Conservation (phyloP, 2,329 filamentous ascomycete genomes). For the Penicillium sp. region DNA sequence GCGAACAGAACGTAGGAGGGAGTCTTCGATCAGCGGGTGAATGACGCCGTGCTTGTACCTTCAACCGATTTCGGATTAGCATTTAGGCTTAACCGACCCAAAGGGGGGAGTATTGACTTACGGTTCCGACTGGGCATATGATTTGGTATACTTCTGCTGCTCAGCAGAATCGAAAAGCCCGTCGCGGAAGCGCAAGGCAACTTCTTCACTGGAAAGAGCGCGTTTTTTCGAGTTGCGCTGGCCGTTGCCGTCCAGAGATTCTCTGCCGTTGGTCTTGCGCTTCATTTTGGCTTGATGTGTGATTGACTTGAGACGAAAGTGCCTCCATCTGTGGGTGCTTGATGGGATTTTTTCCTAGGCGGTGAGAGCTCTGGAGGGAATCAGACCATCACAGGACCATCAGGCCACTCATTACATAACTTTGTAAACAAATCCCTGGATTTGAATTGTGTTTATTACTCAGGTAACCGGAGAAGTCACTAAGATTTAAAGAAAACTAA, state of each 20-base stretch:
- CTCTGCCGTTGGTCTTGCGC: slow-evolving; percentile 46
- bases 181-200: slow-evolving; percentile 48
- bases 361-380: slow-evolving; percentile 25
- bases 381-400: slow-evolving; percentile 23
- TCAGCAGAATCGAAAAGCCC: slow-evolving; percentile 49
- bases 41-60: slow-evolving; percentile 95
- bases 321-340: slow-evolving; percentile 3
- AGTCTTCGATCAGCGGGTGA: slow-evolving; percentile 75
- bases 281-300: slow-evolving; percentile 42
- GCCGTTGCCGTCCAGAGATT: slow-evolving; percentile 36
- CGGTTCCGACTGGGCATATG: slow-evolving; percentile 50
- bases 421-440: neutral
- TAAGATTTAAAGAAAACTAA: neutral
- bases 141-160: slow-evolving; percentile 48
- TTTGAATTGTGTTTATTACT: no score
- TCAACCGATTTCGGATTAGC: slow-evolving; percentile 10
- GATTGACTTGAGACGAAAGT: neutral
- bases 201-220: slow-evolving; percentile 44
- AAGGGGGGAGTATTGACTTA: slow-evolving; percentile 29
- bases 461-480: neutral
- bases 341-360: slow-evolving; percentile 20
- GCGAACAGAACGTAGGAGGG: slow-evolving; percentile 83
- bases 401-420: slow-evolving; percentile 2
- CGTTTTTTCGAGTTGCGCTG: slow-evolving; percentile 45
- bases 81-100: neutral